Base-by-base conservation (phyloP, 768 basidiomycete species). In the Gymnopilus junonius region DNA sequence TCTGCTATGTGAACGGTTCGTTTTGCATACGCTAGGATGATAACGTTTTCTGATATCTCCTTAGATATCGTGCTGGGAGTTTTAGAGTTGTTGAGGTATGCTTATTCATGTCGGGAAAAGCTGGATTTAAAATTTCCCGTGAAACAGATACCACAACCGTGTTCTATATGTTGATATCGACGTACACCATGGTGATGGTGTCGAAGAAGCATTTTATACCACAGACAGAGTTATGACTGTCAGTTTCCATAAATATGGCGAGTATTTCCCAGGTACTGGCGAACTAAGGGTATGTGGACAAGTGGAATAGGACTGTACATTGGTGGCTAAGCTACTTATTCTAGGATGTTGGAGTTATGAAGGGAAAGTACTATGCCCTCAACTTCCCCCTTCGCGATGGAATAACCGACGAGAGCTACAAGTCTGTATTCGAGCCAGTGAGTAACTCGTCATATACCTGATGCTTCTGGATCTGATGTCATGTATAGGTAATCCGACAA, bases 181-280 rank as follows among this genome's bases (percentile, higher is more conserved):
- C 73, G 94, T 97, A 1, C 97, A 99, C 73, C 97, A 99, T 65
- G 97, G 97, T 15, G 97, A 99, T 75, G 97, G 97, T 43, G 97
- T 99, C 23, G 97, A 99, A 74, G 97, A 99, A 76, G 97, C 97
- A 0, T 99, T 99, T 75, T 99, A 99, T 76, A 96, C 95, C 3
- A 99, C 97, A 21, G 97, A 99, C 74, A 85, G 97, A 45, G 97
- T 99, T 60, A 99, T 99, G 97, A 99, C 97, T 0, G 90, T 90
- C 71, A 95, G 93, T 69, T 97, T 99, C 77, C 97, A 99, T 75
- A 98, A 99, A 76, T 99, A 98, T 67, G 97, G 97, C 34, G 97
- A 99, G 76, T 99, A 92, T 76, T 99, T 99, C 76, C 97, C 97
- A 27, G 97, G 97, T 42, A 99, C 97, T 6, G 97, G 97, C n/a